Percentiles rank a stretch among this genome's conserved stretches.
Evolutionary conservation across 306 rosid genomes (phyloP).

Genomic region (Rosa persica): DNA sequence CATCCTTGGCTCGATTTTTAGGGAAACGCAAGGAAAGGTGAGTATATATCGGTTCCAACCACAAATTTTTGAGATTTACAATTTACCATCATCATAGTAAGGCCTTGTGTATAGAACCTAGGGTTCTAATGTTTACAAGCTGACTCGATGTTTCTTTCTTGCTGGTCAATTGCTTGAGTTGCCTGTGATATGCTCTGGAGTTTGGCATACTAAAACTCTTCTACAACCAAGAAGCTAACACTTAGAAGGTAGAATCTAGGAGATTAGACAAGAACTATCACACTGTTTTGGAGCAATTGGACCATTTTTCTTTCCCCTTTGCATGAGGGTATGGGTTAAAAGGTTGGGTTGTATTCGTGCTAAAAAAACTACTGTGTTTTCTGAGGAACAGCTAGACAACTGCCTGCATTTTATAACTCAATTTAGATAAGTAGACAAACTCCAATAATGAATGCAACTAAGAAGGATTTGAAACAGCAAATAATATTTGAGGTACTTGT

Average conservation of each 20-base stretch:
- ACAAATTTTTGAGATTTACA: neutral
- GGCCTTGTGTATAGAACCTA: neutral
- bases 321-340: neutral
- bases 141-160: neutral
- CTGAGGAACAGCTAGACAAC: slow-evolving; percentile 8
- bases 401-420: neutral
- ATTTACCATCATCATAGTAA: neutral
- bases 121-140: neutral
- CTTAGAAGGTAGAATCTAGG: neutral
- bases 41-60: neutral
- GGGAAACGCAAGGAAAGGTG: slow-evolving; percentile 52
- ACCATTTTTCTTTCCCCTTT: neutral
- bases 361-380: neutral
- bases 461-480: neutral
- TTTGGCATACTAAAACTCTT: neutral
- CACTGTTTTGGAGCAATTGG: neutral
- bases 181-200: neutral
- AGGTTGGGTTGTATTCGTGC: neutral
- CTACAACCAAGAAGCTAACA: neutral
- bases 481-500: slow-evolving; percentile 18
- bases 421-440: neutral
- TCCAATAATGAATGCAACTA: neutral
- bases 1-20: slow-evolving; percentile 83
- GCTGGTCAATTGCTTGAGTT: neutral
- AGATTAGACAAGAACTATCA: neutral